Percentiles rank a stretch among this genome's conserved stretches.
Conservation (phyloP, 805 yeast genomes). For the Priceomyces carsonii region DNA sequence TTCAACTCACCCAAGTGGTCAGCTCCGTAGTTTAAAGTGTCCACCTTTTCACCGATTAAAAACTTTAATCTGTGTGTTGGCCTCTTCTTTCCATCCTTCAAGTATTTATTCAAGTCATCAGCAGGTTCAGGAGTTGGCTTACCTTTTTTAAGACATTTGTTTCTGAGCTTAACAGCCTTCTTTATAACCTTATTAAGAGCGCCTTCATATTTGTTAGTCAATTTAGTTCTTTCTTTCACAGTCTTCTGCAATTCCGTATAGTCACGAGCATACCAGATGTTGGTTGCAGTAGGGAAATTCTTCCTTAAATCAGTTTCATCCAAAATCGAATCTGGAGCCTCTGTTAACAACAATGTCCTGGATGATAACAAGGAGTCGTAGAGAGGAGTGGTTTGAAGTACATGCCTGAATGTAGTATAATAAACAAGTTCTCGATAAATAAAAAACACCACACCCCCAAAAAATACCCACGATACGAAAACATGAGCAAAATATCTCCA, state of each 20-base stretch:
- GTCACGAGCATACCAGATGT: slow-evolving; percentile 65
- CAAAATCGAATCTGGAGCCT: slow-evolving; percentile 52
- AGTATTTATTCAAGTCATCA: slow-evolving; percentile 60
- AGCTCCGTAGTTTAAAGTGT: slow-evolving; percentile 73
- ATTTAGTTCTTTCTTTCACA: slow-evolving; percentile 63
- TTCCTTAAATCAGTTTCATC: slow-evolving; percentile 51
- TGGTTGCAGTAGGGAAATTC: slow-evolving; percentile 64
- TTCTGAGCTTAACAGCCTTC: slow-evolving; percentile 58
- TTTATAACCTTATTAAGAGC: slow-evolving; percentile 60
- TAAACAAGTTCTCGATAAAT: slow-evolving; percentile 75
- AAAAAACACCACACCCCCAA: slow-evolving; percentile 62
- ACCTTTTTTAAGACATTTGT: slow-evolving; percentile 58
- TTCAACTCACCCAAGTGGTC: slow-evolving; percentile 70
- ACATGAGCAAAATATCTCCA: slow-evolving; percentile 74
- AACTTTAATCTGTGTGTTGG: slow-evolving; percentile 79
- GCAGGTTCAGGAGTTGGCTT: slow-evolving; percentile 56
- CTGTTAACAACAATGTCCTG: slow-evolving; percentile 71
- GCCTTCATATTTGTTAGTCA: slow-evolving; percentile 61
- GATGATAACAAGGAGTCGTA: slow-evolving; percentile 70
- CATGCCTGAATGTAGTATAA: slow-evolving; percentile 72
- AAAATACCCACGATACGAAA: slow-evolving; percentile 72
- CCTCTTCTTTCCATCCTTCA: slow-evolving; percentile 66
- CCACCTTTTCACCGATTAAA: slow-evolving; percentile 79
- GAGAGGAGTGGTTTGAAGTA: slow-evolving; percentile 68
- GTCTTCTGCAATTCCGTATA: slow-evolving; percentile 55